A percentile compares a stretch with the other conserved stretches of the same genome.
Evolutionary conservation across 139 green algal genomes (phyloP).

Genomic region (Picocystis salinarum): DNA sequence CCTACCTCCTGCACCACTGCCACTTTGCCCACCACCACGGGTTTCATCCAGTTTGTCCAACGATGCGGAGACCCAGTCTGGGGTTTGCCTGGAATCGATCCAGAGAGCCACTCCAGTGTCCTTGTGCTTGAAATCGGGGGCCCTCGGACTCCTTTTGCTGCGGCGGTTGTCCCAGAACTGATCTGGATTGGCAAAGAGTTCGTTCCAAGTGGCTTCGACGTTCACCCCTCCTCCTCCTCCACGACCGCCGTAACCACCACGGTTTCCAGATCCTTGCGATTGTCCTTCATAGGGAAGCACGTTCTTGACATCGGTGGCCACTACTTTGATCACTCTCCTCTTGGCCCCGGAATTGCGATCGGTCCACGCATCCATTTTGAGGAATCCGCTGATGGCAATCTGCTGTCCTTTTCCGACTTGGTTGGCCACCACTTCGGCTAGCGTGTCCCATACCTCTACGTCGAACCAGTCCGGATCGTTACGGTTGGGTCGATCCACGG

Average conservation of each 20-base stretch:
- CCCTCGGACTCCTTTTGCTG: conserved; percentile 21
- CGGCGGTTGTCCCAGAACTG: conserved; percentile 27
- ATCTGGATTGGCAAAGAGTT: conserved; percentile 3
- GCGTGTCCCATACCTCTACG: conserved; percentile 4
- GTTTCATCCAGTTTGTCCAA: too few species aligned
- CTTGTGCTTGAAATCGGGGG: conserved; percentile 36
- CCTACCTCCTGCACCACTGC: too few species aligned
- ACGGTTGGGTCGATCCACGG: background rate
- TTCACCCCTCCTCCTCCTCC: background rate
- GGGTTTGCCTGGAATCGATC: conserved; percentile 15
- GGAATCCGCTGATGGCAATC: background rate
- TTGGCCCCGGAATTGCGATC: conserved; percentile 3
- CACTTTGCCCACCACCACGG: too few species aligned
- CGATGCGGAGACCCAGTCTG: conserved; percentile 13
- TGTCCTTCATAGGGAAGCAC: background rate
- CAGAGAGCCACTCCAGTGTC: conserved; percentile 17
- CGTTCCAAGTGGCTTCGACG: background rate
- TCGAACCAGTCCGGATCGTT: conserved; percentile 2
- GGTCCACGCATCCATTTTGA: conserved; percentile 2
- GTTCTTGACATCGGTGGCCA: background rate
- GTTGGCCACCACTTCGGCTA: background rate
- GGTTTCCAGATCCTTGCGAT: background rate
- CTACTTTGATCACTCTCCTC: background rate
- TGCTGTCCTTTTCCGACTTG: conserved; percentile 1
- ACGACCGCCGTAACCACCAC: background rate